Base-by-base conservation (phyloP, 495 filamentous ascomycete genomes). In the Durotheca rogersii region DNA sequence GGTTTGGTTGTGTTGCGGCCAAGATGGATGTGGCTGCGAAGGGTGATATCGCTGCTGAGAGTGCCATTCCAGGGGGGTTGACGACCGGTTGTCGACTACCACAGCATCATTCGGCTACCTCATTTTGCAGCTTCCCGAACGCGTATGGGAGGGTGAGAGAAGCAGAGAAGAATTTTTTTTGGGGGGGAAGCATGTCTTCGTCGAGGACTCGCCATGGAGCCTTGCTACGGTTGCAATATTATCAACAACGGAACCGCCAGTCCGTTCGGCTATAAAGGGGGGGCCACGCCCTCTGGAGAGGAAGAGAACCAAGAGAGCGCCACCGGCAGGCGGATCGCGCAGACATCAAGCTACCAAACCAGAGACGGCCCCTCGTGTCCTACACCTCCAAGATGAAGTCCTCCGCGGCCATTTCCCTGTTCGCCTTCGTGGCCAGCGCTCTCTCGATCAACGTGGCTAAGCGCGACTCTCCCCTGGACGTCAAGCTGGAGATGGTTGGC, bases 401-500 rank as follows among this genome's bases (percentile, higher is more conserved):
- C 63, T 43, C 68, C 50, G 40, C 58, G 21, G 58, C 52, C 47
- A 11, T 68, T 41, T 61, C 67, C 33, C 47, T 75, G 23, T 55
- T 83, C 47, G 72, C 68, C 42, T 42, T 78, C 18, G 50, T 74
- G 51, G 76, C 72, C 25, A 63, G 68, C 33, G 71, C 72, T 49
- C 61, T 72, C 36, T 74, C 74, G 15, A 59, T 78, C 44, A 66
- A 79, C 43, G 31, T 67, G 21, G 54, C 64, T 47, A 69, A 72
- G 58, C 60, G 69, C 36, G 68, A 53, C 47, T 58, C 72, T 11
- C 74, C 68, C 25, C 64, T 85, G 31, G 62, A 69, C 43, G 75
- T 85, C 41, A 73, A 73, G 36, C 69, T 84, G 44, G 69, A 72
- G 41, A 72, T 77, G 47, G 68, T 73, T 20, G 70, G 72, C 47